A percentile compares a stretch with the other conserved stretches of the same genome.
phyloP scores from a whole-genome alignment of 177 flowering plant genomes.

The Vitis hybrid region DNA sequence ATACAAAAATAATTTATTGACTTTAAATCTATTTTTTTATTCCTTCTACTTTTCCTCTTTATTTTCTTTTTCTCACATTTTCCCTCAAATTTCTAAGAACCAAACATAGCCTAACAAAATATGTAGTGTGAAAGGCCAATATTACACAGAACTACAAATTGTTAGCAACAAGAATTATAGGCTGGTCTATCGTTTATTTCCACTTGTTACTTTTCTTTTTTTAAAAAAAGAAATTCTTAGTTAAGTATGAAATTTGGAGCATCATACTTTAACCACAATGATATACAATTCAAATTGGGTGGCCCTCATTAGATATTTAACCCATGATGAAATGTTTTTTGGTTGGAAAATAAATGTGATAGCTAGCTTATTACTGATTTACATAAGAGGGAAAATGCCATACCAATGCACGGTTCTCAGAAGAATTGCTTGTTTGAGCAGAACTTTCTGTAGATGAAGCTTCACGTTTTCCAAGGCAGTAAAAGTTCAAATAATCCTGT shows the following conservation, averaged over 20 bases:
- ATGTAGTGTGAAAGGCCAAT: no score
- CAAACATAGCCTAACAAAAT: no score
- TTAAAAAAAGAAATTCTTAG: background rate
- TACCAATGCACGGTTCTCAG: conserved; percentile 45
- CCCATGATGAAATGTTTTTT: background rate
- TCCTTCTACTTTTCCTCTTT: no score
- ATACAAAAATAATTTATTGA: no score
- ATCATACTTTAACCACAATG: background rate
- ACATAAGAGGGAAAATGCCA: background rate
- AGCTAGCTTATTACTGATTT: no score
- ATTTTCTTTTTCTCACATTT: no score
- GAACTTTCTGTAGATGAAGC: conserved; percentile 22
- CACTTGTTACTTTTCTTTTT: background rate
- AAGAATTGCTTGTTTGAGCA: conserved; percentile 19
- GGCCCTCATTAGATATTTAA: no score
- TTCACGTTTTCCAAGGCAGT: conserved; percentile 80
- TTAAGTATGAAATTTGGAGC: background rate
- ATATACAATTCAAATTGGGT: background rate
- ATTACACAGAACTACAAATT: no score
- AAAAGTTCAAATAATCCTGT: conserved; percentile 69
- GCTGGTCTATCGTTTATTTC: no score
- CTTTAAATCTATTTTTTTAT: no score
- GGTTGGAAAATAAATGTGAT: background rate
- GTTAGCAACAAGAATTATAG: no score
- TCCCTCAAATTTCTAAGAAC: no score